Base-by-base conservation (phyloP, 768 basidiomycete genomes). In the Boletus vermiculosoides region DNA sequence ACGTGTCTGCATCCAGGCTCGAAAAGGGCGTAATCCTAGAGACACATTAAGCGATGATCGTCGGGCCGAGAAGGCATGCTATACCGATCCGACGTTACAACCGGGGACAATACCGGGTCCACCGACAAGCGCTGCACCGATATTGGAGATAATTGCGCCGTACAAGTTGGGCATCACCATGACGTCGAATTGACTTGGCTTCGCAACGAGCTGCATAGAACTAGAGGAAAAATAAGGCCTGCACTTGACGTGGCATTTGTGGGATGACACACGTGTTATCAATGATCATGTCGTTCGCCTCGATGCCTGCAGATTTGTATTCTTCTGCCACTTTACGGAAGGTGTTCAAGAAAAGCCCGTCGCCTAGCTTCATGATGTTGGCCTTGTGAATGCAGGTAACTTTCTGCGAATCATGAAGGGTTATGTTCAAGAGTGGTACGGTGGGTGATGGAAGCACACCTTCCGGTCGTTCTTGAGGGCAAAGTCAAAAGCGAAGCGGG, bases 341-440 rank as follows among this genome's bases (percentile, higher is more conserved):
- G 23, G 95, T 98, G 76, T 94, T 95, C 66, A 98, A 83, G 87
- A 98, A 98, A 42, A 99, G 85, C 74, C 97, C 97, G 69, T 98
- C 97, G 73, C 96, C 96, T 66, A 98, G 87, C 76, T 99, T 99
- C 97, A 99, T 99, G 81, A 99, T 99, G 81, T 98, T 98, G 67
- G 97, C 97, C 77, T 99, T 99, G 86, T 99, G 97, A 45, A 99
- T 94, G 70, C 95, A 98, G 41, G 97, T 99, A 64, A 99, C 96
- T 90, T 96, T 98, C 94, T 96, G 64, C 2, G 46, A 39, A 28
- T 45, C 45, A 34, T 61, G n/a, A 28, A 5, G 33, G 15, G 20
- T 54, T 23, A 41, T 52, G 36, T 30, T 23, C 1, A n/a, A 39
- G 34, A 46, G 20, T 20, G 34, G 42, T 31, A 42, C 4, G 36